These are phyloP conservation scores for Penicillium occitanis DNA, from an alignment of 2,329 filamentous ascomycete genomes.

Conservation along the genomic window DNA sequence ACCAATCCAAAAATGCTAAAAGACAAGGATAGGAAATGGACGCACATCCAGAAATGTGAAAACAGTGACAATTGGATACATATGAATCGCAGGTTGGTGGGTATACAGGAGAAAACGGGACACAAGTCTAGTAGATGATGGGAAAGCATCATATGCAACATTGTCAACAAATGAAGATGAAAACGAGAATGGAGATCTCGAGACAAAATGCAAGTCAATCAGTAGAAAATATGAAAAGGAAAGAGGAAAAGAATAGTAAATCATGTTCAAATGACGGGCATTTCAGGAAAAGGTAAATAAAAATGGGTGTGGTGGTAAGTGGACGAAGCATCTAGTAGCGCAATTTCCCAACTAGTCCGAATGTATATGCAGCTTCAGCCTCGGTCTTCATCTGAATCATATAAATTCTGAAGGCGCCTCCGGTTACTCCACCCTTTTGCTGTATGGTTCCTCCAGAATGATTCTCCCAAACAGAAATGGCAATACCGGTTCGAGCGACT, in stretches of 20 bases:
- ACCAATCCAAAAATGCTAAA: background rate
- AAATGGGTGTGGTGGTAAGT: background rate
- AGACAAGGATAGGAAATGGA: background rate
- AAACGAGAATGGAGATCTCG: background rate
- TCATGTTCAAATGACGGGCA: constrained; percentile 6
- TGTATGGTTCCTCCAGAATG: constrained; percentile 61
- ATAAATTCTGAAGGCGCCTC: constrained; percentile 58
- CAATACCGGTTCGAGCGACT: constrained; percentile 80
- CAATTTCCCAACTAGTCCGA: constrained; percentile 54
- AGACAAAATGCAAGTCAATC: background rate
- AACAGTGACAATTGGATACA: background rate
- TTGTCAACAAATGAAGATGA: background rate
- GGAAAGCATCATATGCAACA: constrained; percentile 3
- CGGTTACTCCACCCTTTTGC: constrained; percentile 58
- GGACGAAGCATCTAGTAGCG: constrained; percentile 41
- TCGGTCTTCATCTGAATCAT: constrained; percentile 64
- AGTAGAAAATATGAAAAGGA: background rate
- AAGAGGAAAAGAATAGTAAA: background rate
- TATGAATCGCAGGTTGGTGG: background rate
- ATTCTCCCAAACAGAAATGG: constrained; percentile 84
- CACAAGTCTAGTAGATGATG: constrained; percentile 1
- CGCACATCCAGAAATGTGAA: background rate
- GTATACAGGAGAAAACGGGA: constrained; percentile 6
- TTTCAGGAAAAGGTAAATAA: background rate
- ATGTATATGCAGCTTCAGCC: constrained; percentile 56